Conservation (phyloP, 2,329 filamentous ascomycete species). For the Colletotrichum nymphaeae region DNA sequence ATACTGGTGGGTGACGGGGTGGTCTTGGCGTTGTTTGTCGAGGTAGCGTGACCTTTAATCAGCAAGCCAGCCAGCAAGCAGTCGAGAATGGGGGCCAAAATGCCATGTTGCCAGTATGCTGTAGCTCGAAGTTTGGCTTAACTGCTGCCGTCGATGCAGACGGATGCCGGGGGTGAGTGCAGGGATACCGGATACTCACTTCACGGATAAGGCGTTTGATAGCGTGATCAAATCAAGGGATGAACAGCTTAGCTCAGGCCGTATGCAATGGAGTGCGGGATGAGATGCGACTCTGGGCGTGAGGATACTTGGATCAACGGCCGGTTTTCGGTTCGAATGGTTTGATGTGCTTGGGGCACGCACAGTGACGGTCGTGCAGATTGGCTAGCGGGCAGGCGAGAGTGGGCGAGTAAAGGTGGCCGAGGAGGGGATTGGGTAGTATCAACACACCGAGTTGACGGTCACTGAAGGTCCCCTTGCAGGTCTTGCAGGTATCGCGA, state of each 20-base stretch:
- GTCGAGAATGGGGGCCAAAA: neutral
- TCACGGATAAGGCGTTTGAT: neutral
- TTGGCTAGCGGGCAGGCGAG: neutral
- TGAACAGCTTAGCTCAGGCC: constrained; percentile 10
- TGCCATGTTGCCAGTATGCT: neutral
- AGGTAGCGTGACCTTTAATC: constrained; percentile 14
- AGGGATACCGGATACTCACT: constrained; percentile 3
- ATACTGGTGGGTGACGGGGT: constrained; percentile 1
- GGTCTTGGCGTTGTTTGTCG: constrained; percentile 1
- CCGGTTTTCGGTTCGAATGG: neutral
- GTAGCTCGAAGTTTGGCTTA: neutral
- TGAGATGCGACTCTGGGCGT: neutral
- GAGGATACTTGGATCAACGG: neutral
- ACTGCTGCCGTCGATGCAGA: neutral
- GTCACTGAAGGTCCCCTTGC: neutral
- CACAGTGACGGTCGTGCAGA: neutral
- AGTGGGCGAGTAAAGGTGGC: neutral
- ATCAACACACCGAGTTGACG: constrained; percentile 11
- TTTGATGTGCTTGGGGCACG: constrained; percentile 3
- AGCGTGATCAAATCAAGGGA: constrained; percentile 22
- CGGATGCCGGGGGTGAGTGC: constrained; percentile 7
- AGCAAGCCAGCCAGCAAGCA: constrained; percentile 20
- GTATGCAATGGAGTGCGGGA: neutral
- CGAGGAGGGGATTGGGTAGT: neutral
- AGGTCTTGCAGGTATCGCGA: constrained; percentile 4